Conservation (phyloP, 306 rosid species). For the Comarum palustre region DNA sequence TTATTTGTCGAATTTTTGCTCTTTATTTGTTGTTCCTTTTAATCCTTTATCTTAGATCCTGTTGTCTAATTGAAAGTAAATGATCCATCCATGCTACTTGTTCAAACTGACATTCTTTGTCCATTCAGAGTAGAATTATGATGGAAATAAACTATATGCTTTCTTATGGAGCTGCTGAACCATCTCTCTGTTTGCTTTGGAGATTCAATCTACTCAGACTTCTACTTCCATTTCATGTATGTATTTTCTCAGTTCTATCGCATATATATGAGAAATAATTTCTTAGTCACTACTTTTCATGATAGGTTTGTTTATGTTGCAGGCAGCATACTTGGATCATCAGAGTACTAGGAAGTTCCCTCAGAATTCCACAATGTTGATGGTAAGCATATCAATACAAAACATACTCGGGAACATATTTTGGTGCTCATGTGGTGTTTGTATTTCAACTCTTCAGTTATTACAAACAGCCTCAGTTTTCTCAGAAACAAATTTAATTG, state of each 20-base stretch:
- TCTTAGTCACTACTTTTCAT: constrained; percentile 16
- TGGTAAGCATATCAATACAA: constrained; percentile 52
- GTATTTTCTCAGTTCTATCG: constrained; percentile 26
- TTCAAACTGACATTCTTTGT: constrained; percentile 23
- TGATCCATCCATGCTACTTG: too few relatives aligned
- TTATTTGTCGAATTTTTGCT: neutral
- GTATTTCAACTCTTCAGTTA: neutral
- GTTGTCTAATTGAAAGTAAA: too few relatives aligned
- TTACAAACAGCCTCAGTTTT: neutral
- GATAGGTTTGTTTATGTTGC: constrained; percentile 33
- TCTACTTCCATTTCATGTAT: constrained; percentile 77
- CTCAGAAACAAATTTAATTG: neutral
- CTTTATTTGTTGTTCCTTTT: too few relatives aligned
- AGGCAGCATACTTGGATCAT: constrained; percentile 80
- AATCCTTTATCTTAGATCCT: too few relatives aligned
- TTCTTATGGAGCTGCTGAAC: constrained; percentile 85
- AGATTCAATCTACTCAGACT: constrained; percentile 63
- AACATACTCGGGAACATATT: neutral
- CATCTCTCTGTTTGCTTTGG: constrained; percentile 68
- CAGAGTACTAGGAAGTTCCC: constrained; percentile 38
- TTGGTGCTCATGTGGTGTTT: neutral
- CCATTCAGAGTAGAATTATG: constrained; percentile 64
- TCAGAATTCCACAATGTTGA: constrained; percentile 59
- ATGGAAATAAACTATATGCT: constrained; percentile 89
- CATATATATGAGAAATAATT: neutral